Evolutionary conservation across 169 alveolate species (phyloP), one percentile per base, ranked within the genome.

Genomic region (Theileria parva): DNA sequence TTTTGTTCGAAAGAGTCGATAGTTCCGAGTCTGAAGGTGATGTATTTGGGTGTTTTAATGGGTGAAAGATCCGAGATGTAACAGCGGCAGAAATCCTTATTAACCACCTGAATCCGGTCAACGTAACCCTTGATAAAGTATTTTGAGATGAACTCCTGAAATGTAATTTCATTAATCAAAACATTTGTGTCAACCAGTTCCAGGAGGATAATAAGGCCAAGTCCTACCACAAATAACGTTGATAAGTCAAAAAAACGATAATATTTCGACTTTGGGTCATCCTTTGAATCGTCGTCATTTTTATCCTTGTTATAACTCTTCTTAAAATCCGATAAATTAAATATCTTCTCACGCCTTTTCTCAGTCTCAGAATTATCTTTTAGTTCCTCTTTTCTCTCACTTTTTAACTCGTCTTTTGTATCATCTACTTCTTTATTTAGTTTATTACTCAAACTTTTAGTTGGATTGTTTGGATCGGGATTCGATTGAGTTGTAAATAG

Each of bases 81-180:
- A 57, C 92, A 92, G 0, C 92, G 74, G 63, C 91, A 88, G 70
- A 71, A 91, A 34, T 91, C 94, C 37, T 79, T 85, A 79, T 93
- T 88, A 25, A 92, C 93, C 8, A 94, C 86, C 44, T 92, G 92
- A 4, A 94, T 88, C 34, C 86, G 83, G 7, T 93, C 95, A 53
- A 94, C 95, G 44, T 69, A 85, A n/a, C 96, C 97, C 69, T 86
- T 88, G 19, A 90, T 44, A 34, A 94, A 78, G 71, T 92, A 92
- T 63, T 92, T 86, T 32, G 77, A 66, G 34, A 93, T 53, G 83
- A 94, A 94, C 76, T 94, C 97, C 77, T 93, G 94, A 39, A 92
- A 69, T 1, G 96, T 94, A 23, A 94, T 88, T 72, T 92, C 96
- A 74, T 94, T 94, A 67, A 74, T 80, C 19, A 85, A 63, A 2